Conservation (phyloP, 2,329 filamentous ascomycete species). For the Juglanconis oblonga region DNA sequence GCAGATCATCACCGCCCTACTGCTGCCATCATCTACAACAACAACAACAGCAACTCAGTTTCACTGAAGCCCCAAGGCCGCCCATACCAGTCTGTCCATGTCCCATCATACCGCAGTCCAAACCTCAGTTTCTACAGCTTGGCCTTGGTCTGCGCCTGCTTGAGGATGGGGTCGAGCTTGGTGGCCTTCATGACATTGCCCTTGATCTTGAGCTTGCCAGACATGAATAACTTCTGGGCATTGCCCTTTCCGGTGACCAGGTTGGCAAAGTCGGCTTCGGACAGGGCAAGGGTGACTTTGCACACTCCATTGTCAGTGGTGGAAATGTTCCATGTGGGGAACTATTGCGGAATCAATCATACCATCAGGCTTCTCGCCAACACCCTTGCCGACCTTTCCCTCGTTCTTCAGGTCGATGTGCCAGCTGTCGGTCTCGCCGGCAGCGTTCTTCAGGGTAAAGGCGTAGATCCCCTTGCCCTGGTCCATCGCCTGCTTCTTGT, state of each 20-base stretch:
- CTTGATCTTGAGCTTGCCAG: conserved; percentile 97
- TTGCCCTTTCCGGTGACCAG: conserved; percentile 86
- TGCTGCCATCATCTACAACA: background rate
- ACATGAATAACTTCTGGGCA: conserved; percentile 94
- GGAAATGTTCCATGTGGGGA: background rate
- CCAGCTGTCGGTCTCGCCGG: conserved; percentile 81
- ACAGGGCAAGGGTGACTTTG: conserved; percentile 78
- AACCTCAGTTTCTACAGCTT: conserved; percentile 62
- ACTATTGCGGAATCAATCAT: conserved; percentile 46
- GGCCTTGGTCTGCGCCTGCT: conserved; percentile 79
- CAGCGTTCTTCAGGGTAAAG: conserved; percentile 87
- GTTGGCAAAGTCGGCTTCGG: conserved; percentile 81
- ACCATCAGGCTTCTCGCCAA: conserved; percentile 81
- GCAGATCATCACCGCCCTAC: background rate
- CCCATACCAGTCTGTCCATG: conserved; percentile 17
- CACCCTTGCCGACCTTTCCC: conserved; percentile 76
- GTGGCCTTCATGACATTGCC: conserved; percentile 98
- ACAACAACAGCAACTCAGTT: background rate
- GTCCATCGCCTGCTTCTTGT: conserved; percentile 82
- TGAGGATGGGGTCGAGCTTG: conserved; percentile 89
- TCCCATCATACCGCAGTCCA: conserved; percentile 16
- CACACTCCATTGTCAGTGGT: background rate
- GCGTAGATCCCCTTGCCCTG: conserved; percentile 83
- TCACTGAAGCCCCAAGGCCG: conserved; percentile 2
- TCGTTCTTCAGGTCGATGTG: conserved; percentile 93